These are phyloP conservation scores for Pseudogymnoascus sp. DNA, from an alignment of 2,329 filamentous ascomycete species.

Conservation along the genomic window DNA sequence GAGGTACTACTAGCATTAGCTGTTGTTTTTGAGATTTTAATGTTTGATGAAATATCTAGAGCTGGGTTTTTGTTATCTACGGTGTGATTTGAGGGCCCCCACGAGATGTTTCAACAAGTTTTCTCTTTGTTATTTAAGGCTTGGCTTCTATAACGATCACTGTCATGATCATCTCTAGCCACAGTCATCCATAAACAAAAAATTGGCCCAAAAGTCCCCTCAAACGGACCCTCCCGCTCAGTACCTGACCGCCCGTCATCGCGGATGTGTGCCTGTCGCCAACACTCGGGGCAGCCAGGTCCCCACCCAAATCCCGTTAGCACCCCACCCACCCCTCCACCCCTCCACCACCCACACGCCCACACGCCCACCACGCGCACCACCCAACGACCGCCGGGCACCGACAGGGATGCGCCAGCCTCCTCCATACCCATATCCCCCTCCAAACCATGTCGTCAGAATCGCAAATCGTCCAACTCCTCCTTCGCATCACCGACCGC, in stretches of 20 bases:
- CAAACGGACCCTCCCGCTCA: background rate
- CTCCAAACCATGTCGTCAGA: background rate
- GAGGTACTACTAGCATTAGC: constrained; percentile 7
- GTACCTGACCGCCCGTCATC: background rate
- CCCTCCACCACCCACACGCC: too few species aligned
- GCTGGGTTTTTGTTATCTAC: background rate
- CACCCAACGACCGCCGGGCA: background rate
- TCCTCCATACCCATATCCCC: background rate
- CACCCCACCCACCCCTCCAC: background rate
- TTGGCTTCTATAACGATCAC: background rate
- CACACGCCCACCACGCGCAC: background rate
- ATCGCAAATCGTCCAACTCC: too few species aligned
- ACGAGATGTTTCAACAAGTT: background rate
- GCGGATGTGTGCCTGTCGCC: background rate
- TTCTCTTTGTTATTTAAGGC: background rate
- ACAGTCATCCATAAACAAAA: background rate
- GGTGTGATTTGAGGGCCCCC: background rate
- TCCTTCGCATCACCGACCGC: background rate
- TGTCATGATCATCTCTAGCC: background rate
- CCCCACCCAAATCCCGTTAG: constrained; percentile 2
- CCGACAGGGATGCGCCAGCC: background rate
- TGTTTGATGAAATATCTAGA: constrained; percentile 8
- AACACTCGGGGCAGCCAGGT: background rate
- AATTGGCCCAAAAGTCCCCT: background rate
- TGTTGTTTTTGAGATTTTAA: constrained; percentile 6